Base-by-base conservation (phyloP, 768 basidiomycete species). In the Lentinula sp. region DNA sequence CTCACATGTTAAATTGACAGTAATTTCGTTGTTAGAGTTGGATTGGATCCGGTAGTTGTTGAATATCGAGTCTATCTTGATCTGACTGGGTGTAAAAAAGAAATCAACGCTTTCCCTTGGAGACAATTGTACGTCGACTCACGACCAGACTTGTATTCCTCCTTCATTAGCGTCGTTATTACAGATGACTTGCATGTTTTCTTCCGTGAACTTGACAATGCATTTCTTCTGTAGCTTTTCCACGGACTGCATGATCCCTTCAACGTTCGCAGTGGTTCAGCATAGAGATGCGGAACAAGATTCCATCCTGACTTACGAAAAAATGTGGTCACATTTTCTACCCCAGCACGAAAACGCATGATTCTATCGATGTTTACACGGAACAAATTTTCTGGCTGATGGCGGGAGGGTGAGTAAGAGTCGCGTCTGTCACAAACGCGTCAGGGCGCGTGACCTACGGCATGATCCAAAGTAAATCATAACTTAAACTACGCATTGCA, bases 151-250 rank as follows among this genome's bases (percentile, higher is more conserved):
- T 70, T 95, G 93, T 4, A 93, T 85, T 3, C 91, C 91, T 0
- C 90, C 91, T 66, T 92, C 90, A 66, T 86, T 88, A 42, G 83
- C 82, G 58, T 92, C 90, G 54, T 79, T 83, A 61, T 88, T 87
- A 76, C 93, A 95, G 59, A 95, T 93, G 61, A 95, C 84, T 62
- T 87, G 86, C 78, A 94, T 86, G 41, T 83, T 84, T 13, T 76
- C 78, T 67, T 88, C 85, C 0, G 84, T 85, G 67, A 93, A 90
- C 71, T 86, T 87, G 69, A 95, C 84, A 60, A 91, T 85, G 65
- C 90, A 93, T 78, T 79, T 86, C 72, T 91, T 93, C 72, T 93
- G 88, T 18, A 93, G 74, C 66, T 90, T 93, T 68, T 93, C 91
- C 20, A 94, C 78, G 0, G 90, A 81, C 72, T 93, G 91, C 7